Base-by-base conservation (phyloP, 2,329 filamentous ascomycete genomes). In the Calonectria pseudoturangicola region DNA sequence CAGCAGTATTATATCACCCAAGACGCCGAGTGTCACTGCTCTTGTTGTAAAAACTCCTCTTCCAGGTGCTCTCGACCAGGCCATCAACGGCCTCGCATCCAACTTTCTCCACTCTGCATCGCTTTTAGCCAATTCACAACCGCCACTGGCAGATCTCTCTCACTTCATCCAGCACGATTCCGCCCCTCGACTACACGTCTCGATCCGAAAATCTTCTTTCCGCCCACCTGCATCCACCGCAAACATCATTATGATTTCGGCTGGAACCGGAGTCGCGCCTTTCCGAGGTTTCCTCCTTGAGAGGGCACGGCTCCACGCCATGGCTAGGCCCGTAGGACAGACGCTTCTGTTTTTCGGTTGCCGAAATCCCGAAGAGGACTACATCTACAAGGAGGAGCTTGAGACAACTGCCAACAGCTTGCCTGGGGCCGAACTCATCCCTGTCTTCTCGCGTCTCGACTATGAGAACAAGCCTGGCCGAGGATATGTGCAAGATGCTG, bases 271-370 rank as follows among this genome's bases (percentile, higher is more conserved):
- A 4, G 79, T 89, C 8, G 88, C 87, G 0, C 87, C 87, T 0
- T 82, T 82, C 63, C 75, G 81, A 2, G 80, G 75, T 1, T 82
- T 82, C 25, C 70, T 81, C 7, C 72, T 75, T 1, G 80, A 81
- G 48, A 73, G 79, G 3, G 77, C 73, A 18, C 68, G 75, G 27
- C 64, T 76, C 3, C 66, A 70, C 8, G 70, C 74, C 8, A 68
- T 77, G 21, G 75, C 74, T 5, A 72, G 75, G 41, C 56, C 66
- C 1, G 68, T 80, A 8, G 78, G 79, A 0, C 69, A 66, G 2
- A 80, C 79, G 60, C 21, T 82, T 3, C 41, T 93, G 0, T 92
- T 92, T 82, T 87, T 90, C 71, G 92, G 92, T 18, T 93, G 90
- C 79, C 88, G 89, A 39, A 79, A 83, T 5, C 86, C 87, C 0